phyloP scores from a whole-genome alignment of 768 basidiomycete species.

The Pleurotus ostreatus region DNA sequence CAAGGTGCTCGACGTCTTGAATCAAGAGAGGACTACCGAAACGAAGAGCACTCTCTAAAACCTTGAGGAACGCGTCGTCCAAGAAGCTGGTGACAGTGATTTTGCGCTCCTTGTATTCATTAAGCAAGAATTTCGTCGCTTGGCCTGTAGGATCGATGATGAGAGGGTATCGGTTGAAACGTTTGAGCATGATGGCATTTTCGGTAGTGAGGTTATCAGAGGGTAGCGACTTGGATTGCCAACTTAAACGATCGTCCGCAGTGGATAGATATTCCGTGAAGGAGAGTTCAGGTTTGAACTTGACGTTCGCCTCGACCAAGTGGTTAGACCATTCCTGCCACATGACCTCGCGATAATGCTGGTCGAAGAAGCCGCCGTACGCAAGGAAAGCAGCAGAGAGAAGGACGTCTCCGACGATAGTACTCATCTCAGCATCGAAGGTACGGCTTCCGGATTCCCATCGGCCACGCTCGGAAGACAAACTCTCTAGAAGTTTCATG shows the following conservation, averaged over 20 bases:
- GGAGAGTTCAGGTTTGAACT: constrained; percentile 88
- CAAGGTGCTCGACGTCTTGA: constrained; percentile 96
- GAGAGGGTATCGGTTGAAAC: constrained; percentile 95
- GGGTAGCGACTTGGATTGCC: constrained; percentile 96
- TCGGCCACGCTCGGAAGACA: constrained; percentile 90
- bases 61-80: constrained; percentile 98
- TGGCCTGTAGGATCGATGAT: constrained; percentile 99
- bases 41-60: constrained; percentile 95
- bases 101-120: constrained; percentile 94
- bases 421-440: constrained; percentile 98
- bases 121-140: constrained; percentile 89
- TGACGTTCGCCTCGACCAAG: constrained; percentile 83
- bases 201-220: constrained; percentile 94
- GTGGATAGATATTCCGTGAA: constrained; percentile 96
- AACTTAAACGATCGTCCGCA: constrained; percentile 90
- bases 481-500: constrained; percentile 89
- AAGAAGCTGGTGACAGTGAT: constrained; percentile 98
- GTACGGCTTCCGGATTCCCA: constrained; percentile 96
- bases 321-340: constrained; percentile 95
- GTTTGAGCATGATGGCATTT: constrained; percentile 99
- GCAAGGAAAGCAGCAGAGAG: constrained; percentile 95
- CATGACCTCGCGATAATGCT: constrained; percentile 95
- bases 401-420: constrained; percentile 94
- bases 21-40: constrained; percentile 98
- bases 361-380: constrained; percentile 98